A percentile compares a stretch with the other conserved stretches of the same genome.
Conservation (phyloP, 352 stramenopile genomes). For the Globisporangium alternatum region DNA sequence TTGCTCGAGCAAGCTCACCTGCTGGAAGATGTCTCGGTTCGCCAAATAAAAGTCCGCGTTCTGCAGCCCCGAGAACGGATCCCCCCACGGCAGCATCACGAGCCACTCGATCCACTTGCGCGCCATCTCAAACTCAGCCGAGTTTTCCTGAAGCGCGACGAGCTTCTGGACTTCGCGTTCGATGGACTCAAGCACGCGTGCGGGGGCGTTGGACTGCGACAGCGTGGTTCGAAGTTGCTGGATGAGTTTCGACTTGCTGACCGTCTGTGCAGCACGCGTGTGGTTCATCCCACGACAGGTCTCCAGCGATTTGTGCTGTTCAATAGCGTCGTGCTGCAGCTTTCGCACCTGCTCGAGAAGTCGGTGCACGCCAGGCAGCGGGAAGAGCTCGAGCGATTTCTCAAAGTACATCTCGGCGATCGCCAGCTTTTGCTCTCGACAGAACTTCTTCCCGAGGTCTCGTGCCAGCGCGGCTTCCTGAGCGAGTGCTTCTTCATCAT, state of each 20-base stretch:
- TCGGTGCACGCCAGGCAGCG: slow-evolving; percentile 48
- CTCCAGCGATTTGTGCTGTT: not conserved
- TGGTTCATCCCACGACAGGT: not conserved
- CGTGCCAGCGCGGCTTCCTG: slow-evolving; percentile 58
- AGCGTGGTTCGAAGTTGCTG: slow-evolving; percentile 26
- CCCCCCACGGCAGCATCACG: slow-evolving; percentile 46
- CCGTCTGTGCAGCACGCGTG: not conserved
- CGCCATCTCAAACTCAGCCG: slow-evolving; percentile 28
- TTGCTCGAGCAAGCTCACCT: slow-evolving; percentile 37
- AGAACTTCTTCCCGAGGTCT: slow-evolving; percentile 62
- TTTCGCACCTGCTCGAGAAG: slow-evolving; percentile 34
- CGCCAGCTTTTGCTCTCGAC: slow-evolving; percentile 37
- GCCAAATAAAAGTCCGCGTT: slow-evolving; percentile 20
- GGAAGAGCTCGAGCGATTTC: slow-evolving; percentile 49
- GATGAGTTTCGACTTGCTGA: slow-evolving; percentile 16
- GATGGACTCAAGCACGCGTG: slow-evolving; percentile 30
- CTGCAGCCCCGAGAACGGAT: slow-evolving; percentile 23
- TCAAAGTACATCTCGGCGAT: slow-evolving; percentile 62
- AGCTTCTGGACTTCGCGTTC: slow-evolving; percentile 52
- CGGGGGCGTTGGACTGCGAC: slow-evolving; percentile 16
- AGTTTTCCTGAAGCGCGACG: slow-evolving; percentile 22
- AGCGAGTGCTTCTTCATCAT: slow-evolving; percentile 32
- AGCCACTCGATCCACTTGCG: slow-evolving; percentile 67
- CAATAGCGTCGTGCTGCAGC: slow-evolving; percentile 12
- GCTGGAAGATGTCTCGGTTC: slow-evolving; percentile 35